Evolutionary conservation across 2,329 filamentous ascomycete species (phyloP).

Genomic region (Talaromyces sp.): DNA sequence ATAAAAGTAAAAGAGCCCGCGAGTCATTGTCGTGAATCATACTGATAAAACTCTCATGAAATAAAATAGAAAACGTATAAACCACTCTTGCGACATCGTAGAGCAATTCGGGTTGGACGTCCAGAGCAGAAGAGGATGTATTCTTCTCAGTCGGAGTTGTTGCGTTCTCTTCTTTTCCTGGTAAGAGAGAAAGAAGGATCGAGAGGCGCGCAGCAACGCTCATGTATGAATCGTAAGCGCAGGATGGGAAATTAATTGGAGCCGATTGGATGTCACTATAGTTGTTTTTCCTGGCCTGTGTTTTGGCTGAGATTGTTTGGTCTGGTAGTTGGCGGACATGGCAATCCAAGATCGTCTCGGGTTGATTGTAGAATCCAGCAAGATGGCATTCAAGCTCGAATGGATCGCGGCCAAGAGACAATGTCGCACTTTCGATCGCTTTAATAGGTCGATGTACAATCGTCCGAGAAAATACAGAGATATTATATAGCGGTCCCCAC

Average conservation of each 20-base stretch:
- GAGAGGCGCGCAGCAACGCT: slow-evolving; percentile 4
- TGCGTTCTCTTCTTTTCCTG: not conserved
- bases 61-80: slow-evolving; percentile 5
- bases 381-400: not conserved
- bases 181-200: slow-evolving; percentile 6
- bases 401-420: not conserved
- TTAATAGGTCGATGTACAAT: slow-evolving; percentile 1
- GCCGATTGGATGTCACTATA: not conserved
- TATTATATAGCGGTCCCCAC: not conserved
- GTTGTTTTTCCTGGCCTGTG: not conserved
- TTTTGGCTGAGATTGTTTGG: not conserved
- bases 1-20: not conserved
- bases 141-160: not conserved
- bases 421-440: not conserved
- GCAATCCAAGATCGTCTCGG: not conserved
- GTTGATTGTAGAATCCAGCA: not conserved
- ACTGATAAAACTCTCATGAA: not conserved
- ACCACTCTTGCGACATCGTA: slow-evolving; percentile 1
- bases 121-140: not conserved
- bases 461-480: not conserved
- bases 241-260: not conserved
- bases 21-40: slow-evolving; percentile 6
- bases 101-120: not conserved
- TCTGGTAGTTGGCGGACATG: not conserved
- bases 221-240: slow-evolving; percentile 1